A percentile compares a stretch with the other conserved stretches of the same genome.
These are phyloP conservation scores for Eucalyptus melliodora DNA, from an alignment of 345 rosid genomes.

Conservation along the genomic window DNA sequence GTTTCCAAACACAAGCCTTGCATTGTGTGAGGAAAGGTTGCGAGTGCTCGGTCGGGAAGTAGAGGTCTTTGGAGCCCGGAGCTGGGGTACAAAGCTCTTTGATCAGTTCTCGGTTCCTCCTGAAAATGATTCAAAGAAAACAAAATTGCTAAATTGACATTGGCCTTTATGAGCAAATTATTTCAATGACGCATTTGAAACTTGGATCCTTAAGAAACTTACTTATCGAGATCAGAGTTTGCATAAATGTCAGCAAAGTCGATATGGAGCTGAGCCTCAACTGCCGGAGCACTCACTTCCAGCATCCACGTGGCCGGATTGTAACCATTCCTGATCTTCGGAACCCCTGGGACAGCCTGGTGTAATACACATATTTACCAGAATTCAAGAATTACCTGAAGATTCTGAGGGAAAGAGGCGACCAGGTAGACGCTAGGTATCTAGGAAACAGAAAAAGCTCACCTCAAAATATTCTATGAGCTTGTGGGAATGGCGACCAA, in stretches of 20 bases:
- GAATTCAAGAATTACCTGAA: neutral
- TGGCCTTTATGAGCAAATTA: neutral
- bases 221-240: neutral
- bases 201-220: neutral
- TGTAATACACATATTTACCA: neutral
- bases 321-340: conserved; percentile 44
- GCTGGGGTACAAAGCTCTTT: neutral
- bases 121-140: neutral
- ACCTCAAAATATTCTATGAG: neutral
- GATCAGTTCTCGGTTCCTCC: neutral
- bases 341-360: conserved; percentile 57
- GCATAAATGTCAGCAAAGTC: neutral
- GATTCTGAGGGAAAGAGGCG: neutral
- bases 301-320: conserved; percentile 96
- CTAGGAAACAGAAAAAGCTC: neutral
- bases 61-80: neutral
- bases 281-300: conserved; percentile 4
- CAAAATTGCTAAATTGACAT: neutral
- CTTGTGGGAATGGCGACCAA: neutral
- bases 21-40: conserved; percentile 13
- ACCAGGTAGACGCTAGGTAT: neutral
- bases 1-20: conserved; percentile 68
- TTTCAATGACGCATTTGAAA: neutral
- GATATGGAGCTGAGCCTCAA: neutral
- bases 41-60: neutral